phyloP scores from a whole-genome alignment of 306 rosid species.

The Hippophae rhamnoides region DNA sequence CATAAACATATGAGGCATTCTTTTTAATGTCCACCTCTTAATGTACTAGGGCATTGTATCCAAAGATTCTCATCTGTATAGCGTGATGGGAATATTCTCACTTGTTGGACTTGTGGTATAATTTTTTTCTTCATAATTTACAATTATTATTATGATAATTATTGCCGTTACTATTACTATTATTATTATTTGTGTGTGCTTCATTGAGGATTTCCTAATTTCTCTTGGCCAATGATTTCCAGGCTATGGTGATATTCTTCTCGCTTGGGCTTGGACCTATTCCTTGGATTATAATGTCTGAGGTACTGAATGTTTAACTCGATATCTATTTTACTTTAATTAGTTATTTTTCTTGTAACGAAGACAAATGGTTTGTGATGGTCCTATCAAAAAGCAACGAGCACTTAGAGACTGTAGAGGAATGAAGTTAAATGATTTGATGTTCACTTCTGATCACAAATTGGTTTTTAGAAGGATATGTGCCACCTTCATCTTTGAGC shows the following conservation, averaged over 20 bases:
- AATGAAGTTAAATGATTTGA: too few species aligned
- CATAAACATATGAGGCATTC: background rate
- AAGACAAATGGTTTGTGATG: background rate
- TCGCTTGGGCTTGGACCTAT: conserved; percentile 81
- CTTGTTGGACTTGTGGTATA: conserved; percentile 73
- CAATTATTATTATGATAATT: background rate
- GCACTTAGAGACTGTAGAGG: too few species aligned
- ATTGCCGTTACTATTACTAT: background rate
- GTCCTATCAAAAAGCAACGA: too few species aligned
- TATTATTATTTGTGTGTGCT: too few species aligned
- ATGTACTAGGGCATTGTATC: conserved; percentile 30
- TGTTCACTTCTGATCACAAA: too few species aligned
- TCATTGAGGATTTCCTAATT: background rate
- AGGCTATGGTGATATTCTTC: conserved; percentile 55
- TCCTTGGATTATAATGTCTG: conserved; percentile 91
- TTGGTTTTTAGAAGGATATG: too few species aligned
- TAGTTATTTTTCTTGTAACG: background rate
- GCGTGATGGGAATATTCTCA: conserved; percentile 43
- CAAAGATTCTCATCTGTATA: conserved; percentile 31
- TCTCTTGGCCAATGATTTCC: conserved; percentile 16
- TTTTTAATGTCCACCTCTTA: conserved; percentile 18
- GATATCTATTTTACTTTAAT: background rate
- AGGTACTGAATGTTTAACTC: conserved; percentile 32
- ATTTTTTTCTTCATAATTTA: background rate
- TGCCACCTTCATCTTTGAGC: too few species aligned